Conservation (phyloP, 306 rosid genomes). For the Trifolium dubium region DNA sequence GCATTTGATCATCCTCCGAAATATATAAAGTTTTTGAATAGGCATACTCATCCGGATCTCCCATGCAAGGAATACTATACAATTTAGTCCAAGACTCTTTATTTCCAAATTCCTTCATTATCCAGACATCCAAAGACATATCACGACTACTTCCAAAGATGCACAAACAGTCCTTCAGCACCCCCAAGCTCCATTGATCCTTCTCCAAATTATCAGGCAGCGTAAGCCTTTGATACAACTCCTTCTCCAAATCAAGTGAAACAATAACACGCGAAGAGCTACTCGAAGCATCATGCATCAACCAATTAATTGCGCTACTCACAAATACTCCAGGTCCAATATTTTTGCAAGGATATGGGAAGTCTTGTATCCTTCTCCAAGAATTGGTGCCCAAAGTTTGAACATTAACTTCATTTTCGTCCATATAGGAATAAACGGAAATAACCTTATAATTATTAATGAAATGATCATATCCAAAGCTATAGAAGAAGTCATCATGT, state of each 20-base stretch:
- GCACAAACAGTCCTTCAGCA: too few relatives aligned
- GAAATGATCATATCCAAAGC: too few relatives aligned
- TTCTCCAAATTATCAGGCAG: not conserved
- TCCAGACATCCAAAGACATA: not conserved
- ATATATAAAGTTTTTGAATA: not conserved
- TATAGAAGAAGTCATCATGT: too few relatives aligned
- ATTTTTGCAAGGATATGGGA: not conserved
- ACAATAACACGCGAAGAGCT: not conserved
- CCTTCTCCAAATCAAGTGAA: not conserved
- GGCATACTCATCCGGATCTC: too few relatives aligned
- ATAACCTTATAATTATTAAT: too few relatives aligned
- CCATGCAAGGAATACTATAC: not conserved
- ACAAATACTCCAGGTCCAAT: not conserved
- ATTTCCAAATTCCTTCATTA: not conserved
- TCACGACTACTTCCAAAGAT: too few relatives aligned
- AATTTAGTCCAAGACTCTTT: not conserved
- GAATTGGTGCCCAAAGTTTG: not conserved
- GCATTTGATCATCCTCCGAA: too few relatives aligned
- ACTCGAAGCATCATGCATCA: too few relatives aligned
- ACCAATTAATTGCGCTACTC: not conserved
- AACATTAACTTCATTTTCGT: not conserved
- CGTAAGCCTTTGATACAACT: not conserved
- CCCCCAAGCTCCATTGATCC: too few relatives aligned
- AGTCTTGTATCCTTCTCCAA: not conserved
- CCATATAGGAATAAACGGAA: too few relatives aligned